These are phyloP conservation scores for Diaporthe ilicicola DNA, from an alignment of 2,329 filamentous ascomycete genomes.

Conservation along the genomic window DNA sequence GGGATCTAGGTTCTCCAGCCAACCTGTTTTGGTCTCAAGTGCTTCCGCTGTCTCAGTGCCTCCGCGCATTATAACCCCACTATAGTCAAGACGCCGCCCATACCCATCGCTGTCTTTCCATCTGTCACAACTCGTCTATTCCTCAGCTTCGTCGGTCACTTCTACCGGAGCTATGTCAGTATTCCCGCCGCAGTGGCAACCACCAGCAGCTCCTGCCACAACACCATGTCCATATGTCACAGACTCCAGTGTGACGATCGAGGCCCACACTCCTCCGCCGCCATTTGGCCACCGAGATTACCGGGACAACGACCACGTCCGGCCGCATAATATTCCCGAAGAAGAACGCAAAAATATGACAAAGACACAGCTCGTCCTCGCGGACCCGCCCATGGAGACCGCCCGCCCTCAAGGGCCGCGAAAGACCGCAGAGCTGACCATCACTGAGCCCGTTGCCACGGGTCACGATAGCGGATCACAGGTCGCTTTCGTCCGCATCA, in stretches of 20 bases:
- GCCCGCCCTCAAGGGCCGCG: neutral
- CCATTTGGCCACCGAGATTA: neutral
- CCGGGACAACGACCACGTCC: neutral
- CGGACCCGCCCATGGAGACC: neutral
- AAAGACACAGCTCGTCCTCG: neutral
- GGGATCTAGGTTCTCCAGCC: too few species aligned
- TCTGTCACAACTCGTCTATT: neutral
- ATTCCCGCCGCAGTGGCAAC: neutral
- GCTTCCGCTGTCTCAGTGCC: too few species aligned
- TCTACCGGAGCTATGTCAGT: neutral
- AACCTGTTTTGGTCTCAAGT: too few species aligned
- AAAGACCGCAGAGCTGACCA: neutral
- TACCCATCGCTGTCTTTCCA: neutral
- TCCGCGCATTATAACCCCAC: too few species aligned
- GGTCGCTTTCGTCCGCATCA: constrained; percentile 6
- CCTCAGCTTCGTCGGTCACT: neutral
- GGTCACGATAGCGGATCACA: neutral
- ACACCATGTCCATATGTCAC: neutral
- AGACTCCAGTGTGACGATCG: neutral
- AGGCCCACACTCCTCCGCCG: constrained; percentile 1
- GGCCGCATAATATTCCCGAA: neutral
- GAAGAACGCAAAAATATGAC: neutral
- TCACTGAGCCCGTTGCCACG: neutral
- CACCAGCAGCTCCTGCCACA: neutral
- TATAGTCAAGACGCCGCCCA: too few species aligned